Evolutionary conservation across 257 asterid species (phyloP).

Genomic region (Solanum rostratum): DNA sequence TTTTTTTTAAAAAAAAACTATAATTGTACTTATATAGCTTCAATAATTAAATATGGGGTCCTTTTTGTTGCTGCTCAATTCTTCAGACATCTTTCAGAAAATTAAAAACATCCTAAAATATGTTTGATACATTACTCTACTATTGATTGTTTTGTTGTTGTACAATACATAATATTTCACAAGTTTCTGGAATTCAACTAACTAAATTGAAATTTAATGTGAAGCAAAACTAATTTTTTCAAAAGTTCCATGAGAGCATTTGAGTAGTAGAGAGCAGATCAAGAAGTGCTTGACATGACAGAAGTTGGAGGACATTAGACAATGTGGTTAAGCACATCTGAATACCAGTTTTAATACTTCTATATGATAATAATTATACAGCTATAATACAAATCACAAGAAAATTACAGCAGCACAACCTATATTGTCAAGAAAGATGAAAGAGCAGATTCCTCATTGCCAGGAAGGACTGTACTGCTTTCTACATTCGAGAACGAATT

Average conservation of each 20-base stretch:
- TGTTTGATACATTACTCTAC: too few relatives aligned
- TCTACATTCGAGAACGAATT: slow-evolving; percentile 58
- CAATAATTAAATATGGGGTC: too few relatives aligned
- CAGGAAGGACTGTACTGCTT: neutral
- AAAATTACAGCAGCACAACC: neutral
- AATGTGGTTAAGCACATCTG: neutral
- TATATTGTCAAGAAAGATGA: neutral
- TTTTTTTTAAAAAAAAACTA: too few relatives aligned
- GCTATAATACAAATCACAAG: neutral
- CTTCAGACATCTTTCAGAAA: too few relatives aligned
- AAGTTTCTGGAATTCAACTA: neutral
- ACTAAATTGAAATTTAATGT: neutral
- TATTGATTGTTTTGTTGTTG: neutral
- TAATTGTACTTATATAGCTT: too few relatives aligned
- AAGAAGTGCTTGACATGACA: neutral
- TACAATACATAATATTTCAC: neutral
- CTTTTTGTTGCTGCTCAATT: too few relatives aligned
- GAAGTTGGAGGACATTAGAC: neutral
- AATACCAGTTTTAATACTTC: neutral
- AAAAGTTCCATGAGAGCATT: too few relatives aligned
- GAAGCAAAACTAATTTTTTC: too few relatives aligned
- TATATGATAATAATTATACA: neutral
- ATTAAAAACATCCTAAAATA: too few relatives aligned
- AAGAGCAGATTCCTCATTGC: neutral
- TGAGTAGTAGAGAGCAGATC: neutral